Conservation (phyloP, 805 yeast species). For the Lachancea sp. region DNA sequence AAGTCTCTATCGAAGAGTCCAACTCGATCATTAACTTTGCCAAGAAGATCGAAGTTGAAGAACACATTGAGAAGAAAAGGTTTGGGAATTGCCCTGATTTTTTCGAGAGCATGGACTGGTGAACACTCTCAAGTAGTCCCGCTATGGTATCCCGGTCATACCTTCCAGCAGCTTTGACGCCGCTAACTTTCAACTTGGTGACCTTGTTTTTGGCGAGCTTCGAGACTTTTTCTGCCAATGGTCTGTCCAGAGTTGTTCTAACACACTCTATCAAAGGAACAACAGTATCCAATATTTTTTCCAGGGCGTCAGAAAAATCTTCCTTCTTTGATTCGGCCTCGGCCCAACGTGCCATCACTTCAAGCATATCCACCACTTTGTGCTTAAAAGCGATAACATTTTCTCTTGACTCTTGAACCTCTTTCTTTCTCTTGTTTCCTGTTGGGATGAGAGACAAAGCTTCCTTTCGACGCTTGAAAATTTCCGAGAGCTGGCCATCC, state of each 20-base stretch:
- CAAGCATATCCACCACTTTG: slow-evolving; percentile 71
- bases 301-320: slow-evolving; percentile 17
- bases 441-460: slow-evolving; percentile 49
- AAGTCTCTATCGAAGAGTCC: slow-evolving; percentile 25
- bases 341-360: slow-evolving; percentile 49
- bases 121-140: slow-evolving; percentile 31
- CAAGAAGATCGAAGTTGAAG: slow-evolving; percentile 45
- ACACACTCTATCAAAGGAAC: slow-evolving; percentile 56
- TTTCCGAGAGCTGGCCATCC: slow-evolving; percentile 74
- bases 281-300: slow-evolving; percentile 39
- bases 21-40: slow-evolving; percentile 46
- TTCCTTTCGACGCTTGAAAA: slow-evolving; percentile 76
- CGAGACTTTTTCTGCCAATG: slow-evolving; percentile 68
- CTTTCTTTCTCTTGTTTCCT: slow-evolving; percentile 64
- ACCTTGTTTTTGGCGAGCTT: slow-evolving; percentile 58
- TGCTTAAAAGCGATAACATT: slow-evolving; percentile 73
- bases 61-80: slow-evolving; percentile 50
- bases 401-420: slow-evolving; percentile 72
- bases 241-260: slow-evolving; percentile 59
- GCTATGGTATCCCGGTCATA: slow-evolving; percentile 13
- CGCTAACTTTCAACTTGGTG: slow-evolving; percentile 41
- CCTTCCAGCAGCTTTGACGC: slow-evolving; percentile 10
- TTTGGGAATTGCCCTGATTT: slow-evolving; percentile 35
- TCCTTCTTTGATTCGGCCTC: slow-evolving; percentile 10
- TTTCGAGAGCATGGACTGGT: slow-evolving; percentile 33